Percentiles rank a stretch among this genome's conserved stretches.
Conservation (phyloP, 148 eudicot genomes). For the Persicaria tinctoria region DNA sequence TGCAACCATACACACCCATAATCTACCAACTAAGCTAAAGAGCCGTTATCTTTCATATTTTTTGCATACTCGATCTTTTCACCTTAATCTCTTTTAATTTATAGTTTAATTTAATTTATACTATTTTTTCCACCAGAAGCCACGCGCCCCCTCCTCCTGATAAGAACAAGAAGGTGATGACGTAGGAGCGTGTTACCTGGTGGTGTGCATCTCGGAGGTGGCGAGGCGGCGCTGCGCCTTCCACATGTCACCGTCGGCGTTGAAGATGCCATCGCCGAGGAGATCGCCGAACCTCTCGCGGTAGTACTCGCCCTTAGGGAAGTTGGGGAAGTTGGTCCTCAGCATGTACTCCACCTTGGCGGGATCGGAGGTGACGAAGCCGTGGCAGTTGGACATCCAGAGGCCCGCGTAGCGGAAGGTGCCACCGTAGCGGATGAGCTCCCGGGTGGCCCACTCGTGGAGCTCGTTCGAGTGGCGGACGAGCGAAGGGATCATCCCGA, state of each 20-base stretch:
- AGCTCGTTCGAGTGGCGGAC: constrained; percentile 19
- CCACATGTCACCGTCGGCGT: constrained; percentile 46
- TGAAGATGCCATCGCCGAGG: constrained; percentile 52
- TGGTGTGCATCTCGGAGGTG: constrained; percentile 53
- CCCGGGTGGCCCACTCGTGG: constrained; percentile 34
- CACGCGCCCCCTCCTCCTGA: too few relatives aligned
- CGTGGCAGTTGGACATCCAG: constrained; percentile 22
- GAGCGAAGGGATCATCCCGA: constrained; percentile 39
- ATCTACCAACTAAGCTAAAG: too few relatives aligned
- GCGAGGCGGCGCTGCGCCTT: constrained; percentile 45
- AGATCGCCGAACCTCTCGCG: constrained; percentile 42
- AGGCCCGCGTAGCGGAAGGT: constrained; percentile 25
- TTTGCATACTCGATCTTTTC: too few relatives aligned
- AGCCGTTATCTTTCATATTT: too few relatives aligned
- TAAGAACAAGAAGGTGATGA: too few relatives aligned
- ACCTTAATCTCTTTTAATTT: too few relatives aligned
- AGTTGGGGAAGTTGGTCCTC: constrained; percentile 37
- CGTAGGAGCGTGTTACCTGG: constrained; percentile 12
- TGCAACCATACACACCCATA: too few relatives aligned
- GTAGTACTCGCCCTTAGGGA: constrained; percentile 41
- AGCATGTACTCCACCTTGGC: constrained; percentile 37
- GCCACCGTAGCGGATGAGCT: constrained; percentile 27
- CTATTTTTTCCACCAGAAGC: too few relatives aligned
- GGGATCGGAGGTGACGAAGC: constrained; percentile 35
- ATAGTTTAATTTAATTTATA: too few relatives aligned